Evolutionary conservation across 768 basidiomycete species (phyloP), one percentile per base, ranked within the genome.

Genomic region (Cantharellus cinnabarinus): DNA sequence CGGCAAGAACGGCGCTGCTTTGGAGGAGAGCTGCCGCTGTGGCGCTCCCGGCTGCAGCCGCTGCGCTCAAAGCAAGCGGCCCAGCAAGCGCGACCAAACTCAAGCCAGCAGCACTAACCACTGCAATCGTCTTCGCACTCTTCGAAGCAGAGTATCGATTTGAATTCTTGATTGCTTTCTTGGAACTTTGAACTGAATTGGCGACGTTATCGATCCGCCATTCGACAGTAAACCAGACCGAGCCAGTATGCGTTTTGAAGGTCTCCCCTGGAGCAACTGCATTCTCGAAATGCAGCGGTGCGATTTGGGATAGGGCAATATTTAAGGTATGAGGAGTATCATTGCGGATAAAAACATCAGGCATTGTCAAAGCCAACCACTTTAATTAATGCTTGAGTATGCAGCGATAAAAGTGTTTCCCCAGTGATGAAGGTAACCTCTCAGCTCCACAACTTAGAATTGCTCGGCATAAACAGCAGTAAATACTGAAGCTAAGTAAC

Each of bases 221-320:
- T 42, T 57, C 56, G 10, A 57, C 56, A 38, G 56, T 57, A 41
- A 57, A 57, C 56, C 56, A 57, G 14, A 57, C 56, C 5, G 35
- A 40, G 5, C 56, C 56, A 5, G 56, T 57, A 37, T 57, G 56
- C 34, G 56, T 57, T 41, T 39, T 37, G 38, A 39, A 57, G 5
- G 40, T 54, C 34, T 14, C 44, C 5, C 56, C 56, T 38, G 56
- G 56, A 5, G 14, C 37, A 10, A 57, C 41, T 40, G 34, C 37
- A 41, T 57, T 57, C 5, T 37, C 5, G 56, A 57, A 57, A 42
- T 57, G 56, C 5, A 57, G 14, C 15, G 56, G 56, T 5, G 38
- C 35, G 56, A 57, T 14, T 39, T 57, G 56, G 35, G 56, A 57
- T 7, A 57, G 56, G 37, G 56, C 56, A 42, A 57, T 57, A 38